Evolutionary conservation across 768 basidiomycete genomes (phyloP).

Genomic region (Tulasnella sp.): DNA sequence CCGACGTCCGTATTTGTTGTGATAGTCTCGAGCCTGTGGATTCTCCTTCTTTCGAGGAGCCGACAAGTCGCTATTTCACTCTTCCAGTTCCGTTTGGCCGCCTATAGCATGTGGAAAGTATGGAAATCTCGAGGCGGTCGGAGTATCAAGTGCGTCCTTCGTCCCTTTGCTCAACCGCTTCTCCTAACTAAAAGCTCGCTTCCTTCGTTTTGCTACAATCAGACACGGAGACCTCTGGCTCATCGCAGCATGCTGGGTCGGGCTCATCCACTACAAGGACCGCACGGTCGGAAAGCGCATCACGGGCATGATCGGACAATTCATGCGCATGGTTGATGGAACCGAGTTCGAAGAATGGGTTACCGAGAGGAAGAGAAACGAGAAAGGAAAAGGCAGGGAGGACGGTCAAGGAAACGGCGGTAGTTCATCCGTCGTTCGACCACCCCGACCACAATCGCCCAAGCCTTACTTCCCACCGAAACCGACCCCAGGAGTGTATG

Average conservation of each 20-base stretch:
- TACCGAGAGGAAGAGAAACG: not conserved
- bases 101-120: constrained; percentile 2
- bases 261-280: not conserved
- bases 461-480: not conserved
- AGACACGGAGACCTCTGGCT: constrained; percentile 5
- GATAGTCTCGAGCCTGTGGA: constrained; percentile 7
- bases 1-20: not conserved
- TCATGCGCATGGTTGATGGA: not conserved
- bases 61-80: constrained; percentile 15
- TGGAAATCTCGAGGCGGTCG: not conserved
- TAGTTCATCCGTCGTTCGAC: not conserved
- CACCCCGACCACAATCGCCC: not conserved
- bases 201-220: too few species aligned
- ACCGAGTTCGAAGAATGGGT: not conserved
- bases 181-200: not conserved
- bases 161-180: not conserved
- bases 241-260: not conserved
- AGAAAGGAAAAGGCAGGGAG: constrained; percentile 1
- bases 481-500: not conserved
- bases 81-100: not conserved
- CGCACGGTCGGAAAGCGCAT: not conserved
- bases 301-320: not conserved
- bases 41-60: constrained; percentile 1
- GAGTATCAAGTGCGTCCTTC: not conserved
- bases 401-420: not conserved